Evolutionary conservation across 164 flowering plant species (phyloP).

Genomic region (Amborella trichopoda): DNA sequence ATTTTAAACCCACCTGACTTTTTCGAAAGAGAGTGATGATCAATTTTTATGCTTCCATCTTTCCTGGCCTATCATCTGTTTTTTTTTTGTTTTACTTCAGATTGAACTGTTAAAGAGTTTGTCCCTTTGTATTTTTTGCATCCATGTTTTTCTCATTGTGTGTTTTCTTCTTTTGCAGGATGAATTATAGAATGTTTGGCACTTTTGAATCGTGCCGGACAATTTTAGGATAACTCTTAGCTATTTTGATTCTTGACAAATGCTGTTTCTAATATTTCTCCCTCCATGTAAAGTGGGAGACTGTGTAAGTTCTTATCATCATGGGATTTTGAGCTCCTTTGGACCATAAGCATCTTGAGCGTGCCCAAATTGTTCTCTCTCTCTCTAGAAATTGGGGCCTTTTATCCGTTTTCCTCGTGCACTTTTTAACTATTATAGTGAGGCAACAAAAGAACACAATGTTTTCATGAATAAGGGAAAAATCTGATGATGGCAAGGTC

Average conservation of each 20-base stretch:
- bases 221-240: no score
- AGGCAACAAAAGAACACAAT: no score
- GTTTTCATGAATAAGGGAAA: no score
- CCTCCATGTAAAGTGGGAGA: not conserved
- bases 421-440: no score
- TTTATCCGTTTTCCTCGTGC: no score
- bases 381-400: no score
- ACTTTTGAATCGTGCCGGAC: no score
- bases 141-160: not conserved
- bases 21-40: not conserved
- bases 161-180: conserved; percentile 28
- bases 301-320: not conserved
- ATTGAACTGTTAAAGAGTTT: not conserved
- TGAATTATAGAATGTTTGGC: conserved; percentile 41
- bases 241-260: not conserved
- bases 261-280: not conserved
- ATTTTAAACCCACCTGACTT: not conserved
- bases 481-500: no score
- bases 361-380: not conserved
- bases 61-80: not conserved
- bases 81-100: not conserved
- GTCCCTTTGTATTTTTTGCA: not conserved
- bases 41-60: not conserved
- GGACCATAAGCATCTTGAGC: not conserved
- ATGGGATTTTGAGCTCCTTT: not conserved